phyloP scores from a whole-genome alignment of 2,329 filamentous ascomycete genomes.

The Sclerotinia subarctica region DNA sequence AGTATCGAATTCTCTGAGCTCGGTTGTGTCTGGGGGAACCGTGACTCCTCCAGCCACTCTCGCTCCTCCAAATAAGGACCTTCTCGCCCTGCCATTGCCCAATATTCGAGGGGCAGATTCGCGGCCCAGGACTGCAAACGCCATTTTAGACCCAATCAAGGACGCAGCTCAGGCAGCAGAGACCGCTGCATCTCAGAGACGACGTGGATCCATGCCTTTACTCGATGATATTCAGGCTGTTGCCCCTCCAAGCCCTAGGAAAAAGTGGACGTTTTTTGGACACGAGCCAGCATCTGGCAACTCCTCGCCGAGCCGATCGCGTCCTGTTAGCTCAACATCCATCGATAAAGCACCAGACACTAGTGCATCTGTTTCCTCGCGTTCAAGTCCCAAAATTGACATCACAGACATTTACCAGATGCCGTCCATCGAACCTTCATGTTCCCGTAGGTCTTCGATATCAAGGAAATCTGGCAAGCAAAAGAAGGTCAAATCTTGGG shows the following conservation, averaged over 20 bases:
- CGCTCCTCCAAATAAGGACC: constrained; percentile 41
- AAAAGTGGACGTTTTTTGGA: constrained; percentile 39
- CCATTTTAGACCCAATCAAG: constrained; percentile 52
- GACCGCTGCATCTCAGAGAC: constrained; percentile 26
- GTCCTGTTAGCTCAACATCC: constrained; percentile 43
- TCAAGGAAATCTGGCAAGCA: constrained; percentile 46
- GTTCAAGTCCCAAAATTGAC: constrained; percentile 8
- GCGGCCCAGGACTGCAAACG: constrained; percentile 68
- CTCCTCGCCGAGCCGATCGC: constrained; percentile 46
- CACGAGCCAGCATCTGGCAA: constrained; percentile 38
- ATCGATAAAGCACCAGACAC: constrained; percentile 38
- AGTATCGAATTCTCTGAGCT: constrained; percentile 70
- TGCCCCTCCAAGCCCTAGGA: constrained; percentile 38
- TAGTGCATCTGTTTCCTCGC: constrained; percentile 19
- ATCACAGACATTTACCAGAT: constrained; percentile 29
- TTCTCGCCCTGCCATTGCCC: constrained; percentile 39
- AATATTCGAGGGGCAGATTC: constrained; percentile 47
- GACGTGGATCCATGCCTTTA: constrained; percentile 59
- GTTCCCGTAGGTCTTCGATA: constrained; percentile 33
- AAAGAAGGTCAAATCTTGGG: constrained; percentile 70
- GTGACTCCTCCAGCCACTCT: constrained; percentile 24
- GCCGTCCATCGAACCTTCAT: constrained; percentile 29
- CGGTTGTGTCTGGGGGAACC: constrained; percentile 63
- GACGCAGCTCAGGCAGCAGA: constrained; percentile 42
- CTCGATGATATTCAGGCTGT: constrained; percentile 41